These are phyloP conservation scores for Parietaria judaica DNA, from an alignment of 306 rosid species.

Conservation along the genomic window DNA sequence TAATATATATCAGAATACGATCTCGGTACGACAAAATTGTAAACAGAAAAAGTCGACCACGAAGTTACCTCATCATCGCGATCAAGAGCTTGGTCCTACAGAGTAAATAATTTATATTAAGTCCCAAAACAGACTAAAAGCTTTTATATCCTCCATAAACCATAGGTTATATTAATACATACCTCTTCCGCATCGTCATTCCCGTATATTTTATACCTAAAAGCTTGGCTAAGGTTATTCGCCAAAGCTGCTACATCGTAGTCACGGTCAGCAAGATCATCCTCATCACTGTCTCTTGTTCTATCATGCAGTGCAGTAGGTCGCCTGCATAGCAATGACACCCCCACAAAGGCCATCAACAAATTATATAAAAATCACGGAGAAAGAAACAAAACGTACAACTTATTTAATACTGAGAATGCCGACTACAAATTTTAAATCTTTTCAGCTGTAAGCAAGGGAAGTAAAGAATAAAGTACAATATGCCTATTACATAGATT, in stretches of 20 bases:
- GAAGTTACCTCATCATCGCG: slow-evolving; percentile 85
- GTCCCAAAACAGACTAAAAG: slow-evolving; percentile 7
- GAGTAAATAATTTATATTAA: slow-evolving; percentile 23
- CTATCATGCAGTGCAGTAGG: slow-evolving; percentile 95
- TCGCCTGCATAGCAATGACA: slow-evolving; percentile 49
- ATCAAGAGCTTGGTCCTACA: slow-evolving; percentile 65
- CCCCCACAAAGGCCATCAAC: not conserved
- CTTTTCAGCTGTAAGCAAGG: too few species aligned
- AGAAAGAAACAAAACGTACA: slow-evolving; percentile 2
- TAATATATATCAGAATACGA: slow-evolving; percentile 9
- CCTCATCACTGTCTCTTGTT: slow-evolving; percentile 92
- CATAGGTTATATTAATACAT: not conserved
- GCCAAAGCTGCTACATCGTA: slow-evolving; percentile 87
- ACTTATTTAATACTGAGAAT: too few species aligned
- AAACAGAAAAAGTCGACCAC: not conserved
- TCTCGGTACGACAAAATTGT: slow-evolving; percentile 2
- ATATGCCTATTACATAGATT: too few species aligned
- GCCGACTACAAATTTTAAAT: too few species aligned
- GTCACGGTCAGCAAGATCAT: slow-evolving; percentile 85
- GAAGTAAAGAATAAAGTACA: too few species aligned
- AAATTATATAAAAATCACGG: not conserved
- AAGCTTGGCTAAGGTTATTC: slow-evolving; percentile 93
- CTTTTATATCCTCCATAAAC: too few species aligned
- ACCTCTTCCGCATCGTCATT: slow-evolving; percentile 94
- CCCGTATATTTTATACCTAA: slow-evolving; percentile 86